Evolutionary conservation across 179 eudicot genomes (phyloP).

Genomic region (Amaranthus tricolor): DNA sequence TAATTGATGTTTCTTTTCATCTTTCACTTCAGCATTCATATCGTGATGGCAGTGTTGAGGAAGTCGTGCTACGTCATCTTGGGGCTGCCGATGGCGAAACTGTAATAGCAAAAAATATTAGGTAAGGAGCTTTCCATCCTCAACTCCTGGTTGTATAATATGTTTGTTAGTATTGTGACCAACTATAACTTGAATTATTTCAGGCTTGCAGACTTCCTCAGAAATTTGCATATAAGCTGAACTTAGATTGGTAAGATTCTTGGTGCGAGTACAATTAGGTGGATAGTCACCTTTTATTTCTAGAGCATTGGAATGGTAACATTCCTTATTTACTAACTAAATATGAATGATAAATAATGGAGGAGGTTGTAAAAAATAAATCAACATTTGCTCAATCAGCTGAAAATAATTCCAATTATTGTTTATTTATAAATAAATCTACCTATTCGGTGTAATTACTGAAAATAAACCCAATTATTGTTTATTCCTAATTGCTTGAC

Average conservation of each 20-base stretch:
- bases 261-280: constrained; percentile 32
- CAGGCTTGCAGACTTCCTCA: constrained; percentile 84
- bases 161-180: not conserved
- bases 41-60: constrained; percentile 87
- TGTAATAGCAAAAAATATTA: constrained; percentile 74
- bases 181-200: constrained; percentile 22
- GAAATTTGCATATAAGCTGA: constrained; percentile 64
- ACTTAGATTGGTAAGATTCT: constrained; percentile 23
- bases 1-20: constrained; percentile 11
- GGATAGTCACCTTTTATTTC: not conserved
- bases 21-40: constrained; percentile 67
- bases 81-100: constrained; percentile 82
- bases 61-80: constrained; percentile 80
- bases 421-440: too few species aligned
- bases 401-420: too few species aligned
- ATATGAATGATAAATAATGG: too few species aligned
- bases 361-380: too few species aligned
- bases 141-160: not conserved
- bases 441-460: too few species aligned
- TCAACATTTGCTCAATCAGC: too few species aligned
- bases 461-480: too few species aligned
- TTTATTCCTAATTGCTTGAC: too few species aligned
- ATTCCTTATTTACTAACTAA: too few species aligned
- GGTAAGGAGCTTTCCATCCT: constrained; percentile 35
- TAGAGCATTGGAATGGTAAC: too few species aligned